Conservation (phyloP, 73 alveolate genomes). For the Paramecium tetraurelia region DNA sequence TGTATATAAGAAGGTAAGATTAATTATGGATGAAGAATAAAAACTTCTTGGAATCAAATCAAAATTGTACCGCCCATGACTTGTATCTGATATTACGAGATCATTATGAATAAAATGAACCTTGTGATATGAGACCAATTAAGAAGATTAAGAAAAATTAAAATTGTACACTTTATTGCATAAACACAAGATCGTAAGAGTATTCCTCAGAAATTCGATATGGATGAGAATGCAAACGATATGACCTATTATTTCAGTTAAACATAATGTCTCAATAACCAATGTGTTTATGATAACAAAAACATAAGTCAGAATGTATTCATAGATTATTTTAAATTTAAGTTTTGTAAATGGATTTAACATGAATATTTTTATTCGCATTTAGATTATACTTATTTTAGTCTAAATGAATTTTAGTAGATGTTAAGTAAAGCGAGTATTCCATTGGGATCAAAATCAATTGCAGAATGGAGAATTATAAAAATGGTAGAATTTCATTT, state of each 20-base stretch:
- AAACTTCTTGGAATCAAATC: constrained; percentile 46
- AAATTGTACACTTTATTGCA: neutral
- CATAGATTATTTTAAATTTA: neutral
- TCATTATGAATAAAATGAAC: constrained; percentile 33
- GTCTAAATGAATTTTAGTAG: constrained; percentile 23
- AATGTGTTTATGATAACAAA: neutral
- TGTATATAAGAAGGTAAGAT: constrained; percentile 28
- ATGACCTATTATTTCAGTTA: neutral
- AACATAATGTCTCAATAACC: neutral
- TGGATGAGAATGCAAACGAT: neutral
- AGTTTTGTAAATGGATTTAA: constrained; percentile 31
- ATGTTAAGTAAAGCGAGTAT: constrained; percentile 18
- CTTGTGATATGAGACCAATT: neutral
- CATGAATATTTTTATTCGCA: constrained; percentile 43
- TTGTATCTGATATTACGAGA: constrained; percentile 29
- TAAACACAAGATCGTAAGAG: neutral
- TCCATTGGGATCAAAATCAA: neutral
- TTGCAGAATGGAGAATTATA: constrained; percentile 18
- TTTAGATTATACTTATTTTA: constrained; percentile 42
- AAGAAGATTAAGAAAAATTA: constrained; percentile 18
- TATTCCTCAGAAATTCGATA: neutral
- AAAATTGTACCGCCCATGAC: constrained; percentile 48
- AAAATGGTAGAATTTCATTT: neutral
- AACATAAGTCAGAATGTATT: neutral
- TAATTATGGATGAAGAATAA: neutral